These are phyloP conservation scores for Ceratocystis colombiana DNA, from an alignment of 2,329 filamentous ascomycete species.

Conservation along the genomic window DNA sequence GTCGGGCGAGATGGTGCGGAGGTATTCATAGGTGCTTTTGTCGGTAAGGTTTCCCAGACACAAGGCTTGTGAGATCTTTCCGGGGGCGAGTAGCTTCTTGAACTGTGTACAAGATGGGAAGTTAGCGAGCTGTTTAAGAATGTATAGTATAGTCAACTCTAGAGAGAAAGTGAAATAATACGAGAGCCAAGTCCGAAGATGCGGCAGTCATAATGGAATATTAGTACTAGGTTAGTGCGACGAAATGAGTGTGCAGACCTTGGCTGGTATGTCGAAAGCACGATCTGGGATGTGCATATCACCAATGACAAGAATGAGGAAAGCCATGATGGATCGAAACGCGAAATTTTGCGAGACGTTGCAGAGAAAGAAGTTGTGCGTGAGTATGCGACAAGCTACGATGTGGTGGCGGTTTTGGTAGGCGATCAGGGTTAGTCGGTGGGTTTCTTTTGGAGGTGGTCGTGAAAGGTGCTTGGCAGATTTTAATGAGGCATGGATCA, in stretches of 20 bases:
- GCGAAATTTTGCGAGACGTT: too few relatives aligned
- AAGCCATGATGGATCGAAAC: slow-evolving; percentile 54
- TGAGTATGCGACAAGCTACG: background rate
- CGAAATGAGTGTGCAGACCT: slow-evolving; percentile 45
- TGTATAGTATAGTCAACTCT: background rate
- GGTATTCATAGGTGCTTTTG: slow-evolving; percentile 69
- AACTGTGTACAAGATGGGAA: slow-evolving; percentile 44
- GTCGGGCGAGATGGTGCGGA: slow-evolving; percentile 62
- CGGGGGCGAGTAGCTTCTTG: slow-evolving; percentile 73
- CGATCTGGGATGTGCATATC: slow-evolving; percentile 91
- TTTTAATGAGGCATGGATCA: background rate
- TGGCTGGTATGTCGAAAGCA: slow-evolving; percentile 80
- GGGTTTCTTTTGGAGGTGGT: too few relatives aligned
- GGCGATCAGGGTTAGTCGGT: too few relatives aligned
- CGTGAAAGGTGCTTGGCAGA: background rate
- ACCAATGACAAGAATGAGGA: slow-evolving; percentile 82
- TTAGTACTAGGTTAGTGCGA: background rate
- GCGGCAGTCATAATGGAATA: background rate
- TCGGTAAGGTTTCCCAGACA: slow-evolving; percentile 74
- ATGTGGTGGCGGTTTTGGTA: background rate
- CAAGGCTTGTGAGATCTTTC: slow-evolving; percentile 72
- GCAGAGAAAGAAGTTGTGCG: too few relatives aligned
- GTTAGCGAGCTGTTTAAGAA: background rate
- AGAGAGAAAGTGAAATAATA: too few relatives aligned
- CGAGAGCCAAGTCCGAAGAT: too few relatives aligned